Base-by-base conservation (phyloP, 148 eudicot genomes). In the Euryodendron excelsum region DNA sequence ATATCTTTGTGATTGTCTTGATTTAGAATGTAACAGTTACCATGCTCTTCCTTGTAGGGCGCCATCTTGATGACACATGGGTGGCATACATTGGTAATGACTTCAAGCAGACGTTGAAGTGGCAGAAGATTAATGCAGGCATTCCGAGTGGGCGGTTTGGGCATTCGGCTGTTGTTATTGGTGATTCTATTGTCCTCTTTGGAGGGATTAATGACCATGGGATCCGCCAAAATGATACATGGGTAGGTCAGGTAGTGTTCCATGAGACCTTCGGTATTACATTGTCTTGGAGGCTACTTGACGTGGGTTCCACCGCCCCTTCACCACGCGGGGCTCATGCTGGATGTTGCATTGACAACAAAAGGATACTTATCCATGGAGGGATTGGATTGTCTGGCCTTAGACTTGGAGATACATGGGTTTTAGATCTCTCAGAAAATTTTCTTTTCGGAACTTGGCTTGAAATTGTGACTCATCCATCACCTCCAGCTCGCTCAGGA, bases 41-140 rank as follows among this genome's bases (percentile, higher is more conserved):
- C n/a, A n/a, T n/a, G n/a, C n/a, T 59, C 84, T 81, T 75, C 21
- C n/a, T 75, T 86, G 71, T 84, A 96, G 99, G 99, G 36, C 92
- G 98, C 71, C 99, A 96, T 85, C 98, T 91, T 56, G 99, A 96
- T 80, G 99, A 96, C 82, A 96, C 99, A 69, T 96, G 99, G 99
- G 88, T 88, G n/a, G 98, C 97, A 37, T 80, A 84, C 72, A 81
- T 86, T 72, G 91, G 93, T 33, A 73, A 85, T 50, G 94, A 86
- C 81, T 74, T 80, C 2, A 88, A 73, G 72, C 86, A 72, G 63
- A 83, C 76, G 66, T 56, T 86, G 59, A 87, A 81, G 31, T 96
- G 99, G 99, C 93, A 96, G 78, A 90, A 87, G 82, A 85, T 86
- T 5, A 71, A 78, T 48, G 82, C 97, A 58, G 99, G 97, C n/a